Percentiles rank a stretch among this genome's conserved stretches.
phyloP scores from a whole-genome alignment of 768 basidiomycete species.

The Termitomyces sp. region DNA sequence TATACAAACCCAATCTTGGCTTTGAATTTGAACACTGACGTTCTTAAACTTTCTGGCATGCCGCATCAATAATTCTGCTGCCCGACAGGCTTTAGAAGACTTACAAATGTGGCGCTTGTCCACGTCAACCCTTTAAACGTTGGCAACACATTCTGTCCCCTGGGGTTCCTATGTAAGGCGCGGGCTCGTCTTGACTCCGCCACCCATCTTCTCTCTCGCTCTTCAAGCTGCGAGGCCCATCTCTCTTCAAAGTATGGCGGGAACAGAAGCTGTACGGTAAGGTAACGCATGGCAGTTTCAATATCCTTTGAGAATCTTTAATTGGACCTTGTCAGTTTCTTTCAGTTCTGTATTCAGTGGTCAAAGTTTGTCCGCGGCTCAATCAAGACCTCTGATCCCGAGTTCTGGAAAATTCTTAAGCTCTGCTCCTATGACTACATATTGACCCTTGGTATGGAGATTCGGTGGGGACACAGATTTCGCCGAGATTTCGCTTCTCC shows the following conservation, averaged over 20 bases:
- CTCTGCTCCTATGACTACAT: slow-evolving; percentile 27
- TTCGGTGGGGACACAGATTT: slow-evolving; percentile 24
- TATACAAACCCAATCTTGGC: too few species aligned
- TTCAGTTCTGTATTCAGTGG: slow-evolving; percentile 19
- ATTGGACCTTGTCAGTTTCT: slow-evolving; percentile 1
- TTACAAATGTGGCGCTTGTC: background rate
- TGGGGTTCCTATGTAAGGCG: background rate
- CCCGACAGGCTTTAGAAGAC: background rate
- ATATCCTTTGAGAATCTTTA: too few species aligned
- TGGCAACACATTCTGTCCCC: background rate
- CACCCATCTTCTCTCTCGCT: background rate
- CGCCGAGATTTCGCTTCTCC: slow-evolving; percentile 24
- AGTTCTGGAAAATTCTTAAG: background rate
- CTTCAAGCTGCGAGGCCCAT: background rate
- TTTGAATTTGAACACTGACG: background rate
- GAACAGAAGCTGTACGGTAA: background rate
- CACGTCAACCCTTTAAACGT: background rate
- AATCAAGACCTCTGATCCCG: background rate
- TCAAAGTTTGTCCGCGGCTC: slow-evolving; percentile 12
- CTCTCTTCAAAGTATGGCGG: background rate
- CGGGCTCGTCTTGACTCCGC: too few species aligned
- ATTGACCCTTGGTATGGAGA: slow-evolving; percentile 26
- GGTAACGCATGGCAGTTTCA: too few species aligned
- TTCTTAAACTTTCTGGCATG: background rate
- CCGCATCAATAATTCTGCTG: background rate